phyloP scores from a whole-genome alignment of 73 alveolate genomes.

The Effrenium voratum region DNA sequence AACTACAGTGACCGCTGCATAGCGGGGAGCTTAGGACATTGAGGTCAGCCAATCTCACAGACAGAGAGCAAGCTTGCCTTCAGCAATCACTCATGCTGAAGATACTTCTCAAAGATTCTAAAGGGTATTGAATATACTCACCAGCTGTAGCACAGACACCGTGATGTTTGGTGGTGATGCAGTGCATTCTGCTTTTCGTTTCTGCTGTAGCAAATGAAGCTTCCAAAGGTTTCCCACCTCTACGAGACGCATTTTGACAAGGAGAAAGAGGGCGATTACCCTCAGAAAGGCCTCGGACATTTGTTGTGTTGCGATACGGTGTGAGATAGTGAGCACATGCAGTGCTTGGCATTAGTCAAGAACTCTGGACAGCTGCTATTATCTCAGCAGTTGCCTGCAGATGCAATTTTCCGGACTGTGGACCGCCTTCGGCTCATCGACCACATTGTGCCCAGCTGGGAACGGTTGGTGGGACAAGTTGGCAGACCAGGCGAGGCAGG shows the following conservation, averaged over 20 bases:
- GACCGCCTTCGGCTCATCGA: constrained; percentile 86
- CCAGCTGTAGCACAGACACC: no score
- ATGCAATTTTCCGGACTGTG: constrained; percentile 91
- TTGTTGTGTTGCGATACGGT: not conserved
- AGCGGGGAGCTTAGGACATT: not conserved
- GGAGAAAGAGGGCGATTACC: constrained; percentile 58
- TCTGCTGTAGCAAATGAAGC: no score
- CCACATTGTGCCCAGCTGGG: constrained; percentile 38
- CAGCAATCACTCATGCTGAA: no score
- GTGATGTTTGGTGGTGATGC: no score
- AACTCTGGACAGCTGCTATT: not conserved
- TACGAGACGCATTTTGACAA: constrained; percentile 85
- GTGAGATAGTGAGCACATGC: no score
- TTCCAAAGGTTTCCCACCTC: constrained; percentile 58
- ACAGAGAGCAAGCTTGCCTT: no score
- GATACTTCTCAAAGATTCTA: no score
- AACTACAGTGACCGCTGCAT: constrained; percentile 88
- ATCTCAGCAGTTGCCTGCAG: not conserved
- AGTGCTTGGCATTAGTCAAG: no score
- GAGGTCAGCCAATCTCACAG: no score
- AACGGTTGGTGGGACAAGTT: not conserved
- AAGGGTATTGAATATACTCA: no score
- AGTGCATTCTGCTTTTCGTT: no score
- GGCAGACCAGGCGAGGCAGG: no score
- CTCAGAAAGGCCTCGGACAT: constrained; percentile 51